A percentile compares a stretch with the other conserved stretches of the same genome.
These are phyloP conservation scores for Rhododendron molle DNA, from an alignment of 148 eudicot genomes.

Conservation along the genomic window DNA sequence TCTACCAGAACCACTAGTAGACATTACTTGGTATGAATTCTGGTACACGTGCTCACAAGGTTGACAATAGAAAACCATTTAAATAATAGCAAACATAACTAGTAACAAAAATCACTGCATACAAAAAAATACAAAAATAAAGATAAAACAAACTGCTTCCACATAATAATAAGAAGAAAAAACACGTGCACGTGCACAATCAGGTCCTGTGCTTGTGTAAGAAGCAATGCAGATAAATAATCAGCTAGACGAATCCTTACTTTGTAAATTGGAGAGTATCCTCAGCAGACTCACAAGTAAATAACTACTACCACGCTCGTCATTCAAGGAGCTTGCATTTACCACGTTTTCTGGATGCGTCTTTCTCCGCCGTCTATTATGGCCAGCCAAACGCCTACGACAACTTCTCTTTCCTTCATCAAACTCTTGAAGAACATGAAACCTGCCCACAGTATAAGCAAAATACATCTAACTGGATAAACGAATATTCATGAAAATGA, in stretches of 20 bases:
- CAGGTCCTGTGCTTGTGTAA: not conserved
- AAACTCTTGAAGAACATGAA: conserved; percentile 87
- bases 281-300: conserved; percentile 57
- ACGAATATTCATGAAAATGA: not conserved
- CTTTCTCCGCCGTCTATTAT: conserved; percentile 84
- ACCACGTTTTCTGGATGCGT: conserved; percentile 62
- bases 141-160: not conserved
- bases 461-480: not conserved
- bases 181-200: not conserved
- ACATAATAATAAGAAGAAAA: not conserved
- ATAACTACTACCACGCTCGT: conserved; percentile 57
- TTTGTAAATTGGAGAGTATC: conserved; percentile 62
- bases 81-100: not conserved
- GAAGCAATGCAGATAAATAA: not conserved
- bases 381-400: conserved; percentile 92
- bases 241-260: conserved; percentile 40
- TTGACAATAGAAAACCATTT: not conserved
- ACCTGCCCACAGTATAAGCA: conserved; percentile 41
- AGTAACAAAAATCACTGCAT: not conserved
- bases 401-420: conserved; percentile 98
- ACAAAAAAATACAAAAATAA: not conserved
- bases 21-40: not conserved
- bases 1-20: not conserved
- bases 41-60: not conserved
- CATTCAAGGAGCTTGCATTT: conserved; percentile 39